These are phyloP conservation scores for Artomyces pyxidatus DNA, from an alignment of 768 basidiomycete species.

Conservation along the genomic window DNA sequence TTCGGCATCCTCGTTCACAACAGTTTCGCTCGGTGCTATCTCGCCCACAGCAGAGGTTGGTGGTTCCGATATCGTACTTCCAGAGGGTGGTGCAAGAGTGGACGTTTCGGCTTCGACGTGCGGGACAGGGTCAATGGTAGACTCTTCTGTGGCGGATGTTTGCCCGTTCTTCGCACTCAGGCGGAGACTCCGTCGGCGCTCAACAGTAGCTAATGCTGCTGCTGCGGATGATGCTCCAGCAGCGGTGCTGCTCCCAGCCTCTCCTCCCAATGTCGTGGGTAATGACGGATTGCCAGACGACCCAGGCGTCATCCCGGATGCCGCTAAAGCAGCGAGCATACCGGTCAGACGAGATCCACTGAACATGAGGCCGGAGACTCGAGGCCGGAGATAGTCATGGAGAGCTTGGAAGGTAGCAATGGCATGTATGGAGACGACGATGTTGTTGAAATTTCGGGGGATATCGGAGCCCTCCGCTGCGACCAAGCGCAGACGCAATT, in stretches of 20 bases:
- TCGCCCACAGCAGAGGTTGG: conserved; percentile 29
- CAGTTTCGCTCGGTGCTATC: conserved; percentile 43
- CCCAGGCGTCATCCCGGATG: conserved; percentile 50
- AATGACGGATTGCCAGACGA: conserved; percentile 25
- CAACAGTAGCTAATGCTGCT: conserved; percentile 23
- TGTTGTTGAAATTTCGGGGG: conserved; percentile 78
- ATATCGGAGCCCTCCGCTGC: conserved; percentile 86
- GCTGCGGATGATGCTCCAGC: conserved; percentile 7
- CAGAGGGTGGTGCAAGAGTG: conserved; percentile 5
- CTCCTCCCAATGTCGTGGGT: conserved; percentile 11
- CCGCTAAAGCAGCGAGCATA: conserved; percentile 86
- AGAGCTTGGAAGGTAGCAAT: conserved; percentile 97
- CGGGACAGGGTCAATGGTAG: conserved; percentile 11
- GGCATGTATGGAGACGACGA: conserved; percentile 95
- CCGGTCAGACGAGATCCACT: conserved; percentile 64
- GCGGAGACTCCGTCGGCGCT: conserved; percentile 74
- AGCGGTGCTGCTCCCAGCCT: conserved; percentile 12
- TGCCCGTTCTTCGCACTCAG: conserved; percentile 60
- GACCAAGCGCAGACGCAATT: conserved; percentile 82
- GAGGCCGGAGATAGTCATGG: conserved; percentile 91
- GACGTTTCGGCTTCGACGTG: too few species aligned
- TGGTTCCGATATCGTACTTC: conserved; percentile 17
- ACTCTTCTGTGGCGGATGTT: conserved; percentile 13
- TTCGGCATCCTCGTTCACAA: conserved; percentile 52
- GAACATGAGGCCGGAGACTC: conserved; percentile 65